Percentiles rank a stretch among this genome's conserved stretches.
Evolutionary conservation across 1,139 yeast species (phyloP).

Genomic region (Sugiyamaella sp.): DNA sequence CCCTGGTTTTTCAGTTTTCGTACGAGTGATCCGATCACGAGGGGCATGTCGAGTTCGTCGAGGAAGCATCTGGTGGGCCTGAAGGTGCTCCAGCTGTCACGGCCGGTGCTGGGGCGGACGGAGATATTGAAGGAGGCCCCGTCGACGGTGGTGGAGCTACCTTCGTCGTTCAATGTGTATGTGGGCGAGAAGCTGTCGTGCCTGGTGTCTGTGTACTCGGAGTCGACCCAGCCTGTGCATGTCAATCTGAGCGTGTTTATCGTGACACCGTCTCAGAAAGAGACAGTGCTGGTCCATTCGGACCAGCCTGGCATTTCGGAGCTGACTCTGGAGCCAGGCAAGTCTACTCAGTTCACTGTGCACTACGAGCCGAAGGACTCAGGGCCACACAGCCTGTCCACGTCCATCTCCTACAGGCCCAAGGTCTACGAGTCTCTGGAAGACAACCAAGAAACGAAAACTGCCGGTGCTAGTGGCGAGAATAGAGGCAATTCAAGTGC

Average conservation of each 20-base stretch:
- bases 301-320: conserved; percentile 24
- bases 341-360: conserved; percentile 31
- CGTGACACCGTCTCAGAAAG: conserved; percentile 29
- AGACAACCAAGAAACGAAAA: not conserved
- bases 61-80: conserved; percentile 29
- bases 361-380: conserved; percentile 37
- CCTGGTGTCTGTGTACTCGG: conserved; percentile 33
- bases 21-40: not conserved
- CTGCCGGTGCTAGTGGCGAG: too few relatives aligned
- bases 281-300: conserved; percentile 25
- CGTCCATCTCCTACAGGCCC: conserved; percentile 31
- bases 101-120: conserved; percentile 34
- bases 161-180: conserved; percentile 35
- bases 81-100: conserved; percentile 38
- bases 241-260: conserved; percentile 31
- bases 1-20: not conserved
- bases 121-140: conserved; percentile 23
- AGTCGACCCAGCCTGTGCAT: conserved; percentile 13
- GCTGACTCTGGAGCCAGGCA: conserved; percentile 25
- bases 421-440: not conserved
- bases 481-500: not conserved
- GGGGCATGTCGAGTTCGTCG: conserved; percentile 1
- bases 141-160: conserved; percentile 29
- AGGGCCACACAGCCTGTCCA: conserved; percentile 39
- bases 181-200: conserved; percentile 40